Evolutionary conservation across 148 eudicot species (phyloP).

Genomic region (Amaranthus cruentus): DNA sequence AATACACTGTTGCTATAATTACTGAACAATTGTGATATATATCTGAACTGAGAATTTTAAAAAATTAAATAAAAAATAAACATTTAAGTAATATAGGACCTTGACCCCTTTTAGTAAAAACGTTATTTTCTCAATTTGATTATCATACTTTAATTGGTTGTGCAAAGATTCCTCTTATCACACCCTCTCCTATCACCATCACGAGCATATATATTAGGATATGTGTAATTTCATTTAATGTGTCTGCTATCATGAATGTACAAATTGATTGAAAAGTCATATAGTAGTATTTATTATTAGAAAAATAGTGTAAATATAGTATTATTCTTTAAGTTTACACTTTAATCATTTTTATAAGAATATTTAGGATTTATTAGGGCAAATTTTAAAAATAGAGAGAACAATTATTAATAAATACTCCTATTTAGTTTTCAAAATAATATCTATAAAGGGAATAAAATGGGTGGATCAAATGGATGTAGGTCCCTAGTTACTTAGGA

Average conservation of each 20-base stretch:
- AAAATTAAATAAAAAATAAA: neutral
- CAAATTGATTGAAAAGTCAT: too few relatives aligned
- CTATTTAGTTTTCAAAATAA: too few relatives aligned
- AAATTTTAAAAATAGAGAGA: too few relatives aligned
- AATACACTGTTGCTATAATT: neutral
- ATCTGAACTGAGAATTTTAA: neutral
- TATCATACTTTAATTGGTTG: conserved; percentile 15
- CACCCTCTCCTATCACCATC: conserved; percentile 17
- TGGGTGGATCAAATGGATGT: too few relatives aligned
- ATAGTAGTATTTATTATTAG: too few relatives aligned
- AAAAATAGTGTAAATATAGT: too few relatives aligned
- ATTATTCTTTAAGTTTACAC: too few relatives aligned
- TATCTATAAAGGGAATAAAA: too few relatives aligned
- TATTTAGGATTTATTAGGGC: too few relatives aligned
- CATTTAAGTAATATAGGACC: neutral
- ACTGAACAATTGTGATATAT: neutral
- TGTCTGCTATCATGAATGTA: neutral
- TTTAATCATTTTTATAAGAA: too few relatives aligned
- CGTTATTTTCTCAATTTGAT: conserved; percentile 1
- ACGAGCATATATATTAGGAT: neutral
- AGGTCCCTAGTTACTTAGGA: too few relatives aligned
- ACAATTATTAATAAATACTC: too few relatives aligned
- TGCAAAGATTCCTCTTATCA: conserved; percentile 18
- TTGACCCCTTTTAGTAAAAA: conserved; percentile 19
- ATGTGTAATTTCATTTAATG: neutral